phyloP scores from a whole-genome alignment of 2,329 filamentous ascomycete genomes.

The Cladorrhinum sp. region DNA sequence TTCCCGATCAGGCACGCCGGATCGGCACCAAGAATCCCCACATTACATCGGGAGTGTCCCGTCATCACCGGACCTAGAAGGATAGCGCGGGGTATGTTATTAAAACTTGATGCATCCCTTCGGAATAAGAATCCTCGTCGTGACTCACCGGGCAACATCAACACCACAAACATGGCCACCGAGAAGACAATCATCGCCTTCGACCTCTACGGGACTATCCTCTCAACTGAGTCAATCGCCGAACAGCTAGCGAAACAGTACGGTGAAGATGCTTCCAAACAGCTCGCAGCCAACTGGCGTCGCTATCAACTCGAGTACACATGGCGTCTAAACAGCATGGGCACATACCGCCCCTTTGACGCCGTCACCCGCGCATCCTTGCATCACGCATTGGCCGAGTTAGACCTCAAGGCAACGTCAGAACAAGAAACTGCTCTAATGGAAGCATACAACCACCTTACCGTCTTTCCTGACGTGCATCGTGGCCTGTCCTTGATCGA shows the following conservation, averaged over 20 bases:
- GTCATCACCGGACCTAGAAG: neutral
- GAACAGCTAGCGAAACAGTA: constrained; percentile 55
- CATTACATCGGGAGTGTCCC: neutral
- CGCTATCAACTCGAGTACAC: constrained; percentile 74
- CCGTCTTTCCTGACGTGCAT: constrained; percentile 62
- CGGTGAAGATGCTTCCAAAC: constrained; percentile 53
- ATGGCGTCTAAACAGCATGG: constrained; percentile 73
- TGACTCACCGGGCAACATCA: neutral
- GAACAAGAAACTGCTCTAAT: constrained; percentile 52
- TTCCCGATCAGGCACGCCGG: neutral
- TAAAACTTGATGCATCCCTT: neutral
- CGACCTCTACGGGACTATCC: constrained; percentile 71
- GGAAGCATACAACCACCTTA: constrained; percentile 61
- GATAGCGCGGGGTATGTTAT: neutral
- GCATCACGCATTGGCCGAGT: constrained; percentile 60
- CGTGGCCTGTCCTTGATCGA: constrained; percentile 49
- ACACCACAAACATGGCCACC: constrained; percentile 26
- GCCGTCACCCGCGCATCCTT: constrained; percentile 62
- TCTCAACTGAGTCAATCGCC: constrained; percentile 68
- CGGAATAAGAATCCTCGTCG: neutral
- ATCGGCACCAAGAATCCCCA: neutral
- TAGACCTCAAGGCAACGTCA: constrained; percentile 42
- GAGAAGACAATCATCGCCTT: constrained; percentile 58
- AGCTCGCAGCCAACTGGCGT: constrained; percentile 61
- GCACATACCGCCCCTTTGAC: constrained; percentile 59